Conservation (phyloP, 2,329 filamentous ascomycete species). For the Ophiocordyceps camponoti-leonardi region DNA sequence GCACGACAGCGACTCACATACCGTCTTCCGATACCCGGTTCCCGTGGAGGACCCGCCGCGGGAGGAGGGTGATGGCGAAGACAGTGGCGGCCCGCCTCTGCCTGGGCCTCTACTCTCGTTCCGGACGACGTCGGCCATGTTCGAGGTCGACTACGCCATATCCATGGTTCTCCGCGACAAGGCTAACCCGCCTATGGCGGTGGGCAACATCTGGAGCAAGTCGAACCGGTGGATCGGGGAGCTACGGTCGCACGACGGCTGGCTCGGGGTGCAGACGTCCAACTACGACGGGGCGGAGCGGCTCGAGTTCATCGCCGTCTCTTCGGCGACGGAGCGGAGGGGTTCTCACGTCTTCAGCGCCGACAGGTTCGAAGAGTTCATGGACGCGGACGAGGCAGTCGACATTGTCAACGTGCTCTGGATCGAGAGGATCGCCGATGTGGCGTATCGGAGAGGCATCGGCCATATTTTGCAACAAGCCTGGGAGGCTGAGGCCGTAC, state of each 20-base stretch:
- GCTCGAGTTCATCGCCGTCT: slow-evolving; percentile 26
- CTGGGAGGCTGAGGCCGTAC: slow-evolving; percentile 21
- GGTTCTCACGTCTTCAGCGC: slow-evolving; percentile 21
- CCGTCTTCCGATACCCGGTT: slow-evolving; percentile 24
- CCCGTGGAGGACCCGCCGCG: slow-evolving; percentile 17
- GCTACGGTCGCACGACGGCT: slow-evolving; percentile 25
- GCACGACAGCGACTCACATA: slow-evolving; percentile 21
- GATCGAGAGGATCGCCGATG: slow-evolving; percentile 25
- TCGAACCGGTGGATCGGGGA: slow-evolving; percentile 21
- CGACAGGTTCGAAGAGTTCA: slow-evolving; percentile 22
- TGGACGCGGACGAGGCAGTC: slow-evolving; percentile 22
- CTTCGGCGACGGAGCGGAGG: slow-evolving; percentile 21
- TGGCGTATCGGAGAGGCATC: slow-evolving; percentile 23
- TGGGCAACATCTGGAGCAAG: slow-evolving; percentile 23
- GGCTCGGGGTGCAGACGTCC: slow-evolving; percentile 26
- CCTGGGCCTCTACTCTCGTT: slow-evolving; percentile 23
- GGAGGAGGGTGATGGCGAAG: slow-evolving; percentile 12
- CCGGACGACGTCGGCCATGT: slow-evolving; percentile 18
- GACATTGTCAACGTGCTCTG: slow-evolving; percentile 29
- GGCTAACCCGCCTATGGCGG: slow-evolving; percentile 21
- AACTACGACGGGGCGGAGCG: slow-evolving; percentile 26
- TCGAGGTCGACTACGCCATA: slow-evolving; percentile 22
- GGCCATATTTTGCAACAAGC: slow-evolving; percentile 22
- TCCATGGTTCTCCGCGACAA: slow-evolving; percentile 17
- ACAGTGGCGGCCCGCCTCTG: slow-evolving; percentile 12